Percentiles rank a stretch among this genome's conserved stretches.
These are phyloP conservation scores for Hortaea werneckii DNA, from an alignment of 2,329 filamentous ascomycete genomes.

Conservation along the genomic window DNA sequence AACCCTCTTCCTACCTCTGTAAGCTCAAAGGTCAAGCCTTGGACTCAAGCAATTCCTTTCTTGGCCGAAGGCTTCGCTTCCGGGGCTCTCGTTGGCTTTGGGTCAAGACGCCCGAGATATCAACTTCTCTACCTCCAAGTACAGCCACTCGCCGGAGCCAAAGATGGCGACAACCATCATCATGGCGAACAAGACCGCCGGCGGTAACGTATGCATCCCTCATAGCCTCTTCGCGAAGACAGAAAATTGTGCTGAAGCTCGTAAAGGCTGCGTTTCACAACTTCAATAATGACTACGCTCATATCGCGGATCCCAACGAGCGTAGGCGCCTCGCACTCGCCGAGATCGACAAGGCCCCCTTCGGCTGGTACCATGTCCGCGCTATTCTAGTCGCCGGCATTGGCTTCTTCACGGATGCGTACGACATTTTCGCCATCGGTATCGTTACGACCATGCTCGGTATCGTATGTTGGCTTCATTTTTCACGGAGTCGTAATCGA, in stretches of 20 bases:
- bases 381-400: constrained; percentile 70
- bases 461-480: constrained; percentile 55
- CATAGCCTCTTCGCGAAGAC: no score
- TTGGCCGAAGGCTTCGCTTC: no score
- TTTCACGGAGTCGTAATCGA: constrained; percentile 19
- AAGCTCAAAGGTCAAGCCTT: no score
- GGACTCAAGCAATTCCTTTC: no score
- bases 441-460: constrained; percentile 67
- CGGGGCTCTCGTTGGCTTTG: no score
- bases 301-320: constrained; percentile 61
- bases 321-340: constrained; percentile 68
- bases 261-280: constrained; percentile 54
- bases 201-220: constrained; percentile 43
- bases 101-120: no score
- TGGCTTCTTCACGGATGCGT: constrained; percentile 68
- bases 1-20: no score
- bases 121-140: no score
- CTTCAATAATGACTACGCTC: constrained; percentile 60
- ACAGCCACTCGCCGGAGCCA: no score
- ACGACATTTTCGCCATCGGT: constrained; percentile 66
- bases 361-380: constrained; percentile 76
- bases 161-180: background rate
- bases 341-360: constrained; percentile 67
- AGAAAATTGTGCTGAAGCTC: no score
- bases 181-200: constrained; percentile 38